Evolutionary conservation across 2,329 filamentous ascomycete species (phyloP).

Genomic region (Fusarium sp.): DNA sequence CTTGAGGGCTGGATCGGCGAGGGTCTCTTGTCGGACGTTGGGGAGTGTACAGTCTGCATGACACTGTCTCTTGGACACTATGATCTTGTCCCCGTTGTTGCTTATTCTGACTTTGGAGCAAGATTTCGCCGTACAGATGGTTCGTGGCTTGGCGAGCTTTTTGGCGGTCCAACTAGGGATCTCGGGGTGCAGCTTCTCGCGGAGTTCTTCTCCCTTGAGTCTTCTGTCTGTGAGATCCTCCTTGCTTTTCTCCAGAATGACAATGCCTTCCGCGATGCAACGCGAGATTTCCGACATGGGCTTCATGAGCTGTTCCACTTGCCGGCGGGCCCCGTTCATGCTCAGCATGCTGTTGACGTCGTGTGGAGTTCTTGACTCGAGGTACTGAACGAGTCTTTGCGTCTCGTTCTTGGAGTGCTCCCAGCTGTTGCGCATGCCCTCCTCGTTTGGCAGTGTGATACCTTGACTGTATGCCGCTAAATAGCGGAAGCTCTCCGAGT

Average conservation of each 20-base stretch:
- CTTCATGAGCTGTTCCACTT: conserved; percentile 10
- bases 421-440: conserved; percentile 31
- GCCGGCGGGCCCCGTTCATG: conserved; percentile 25
- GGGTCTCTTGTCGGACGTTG: conserved; percentile 5
- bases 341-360: conserved; percentile 30
- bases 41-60: conserved; percentile 9
- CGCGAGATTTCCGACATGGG: conserved; percentile 35
- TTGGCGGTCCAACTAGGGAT: background rate
- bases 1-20: background rate
- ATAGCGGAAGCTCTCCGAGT: conserved; percentile 32
- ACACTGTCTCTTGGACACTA: conserved; percentile 27
- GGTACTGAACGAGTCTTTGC: conserved; percentile 10
- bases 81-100: background rate
- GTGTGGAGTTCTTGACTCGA: conserved; percentile 21
- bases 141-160: conserved; percentile 14
- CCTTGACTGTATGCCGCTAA: conserved; percentile 7
- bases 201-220: background rate
- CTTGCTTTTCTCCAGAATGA: background rate
- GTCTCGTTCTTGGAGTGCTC: conserved; percentile 23
- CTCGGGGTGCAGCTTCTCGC: conserved; percentile 7
- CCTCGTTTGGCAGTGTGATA: background rate
- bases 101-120: conserved; percentile 26
- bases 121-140: conserved; percentile 12
- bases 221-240: conserved; percentile 7
- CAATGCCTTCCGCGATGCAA: conserved; percentile 14